Evolutionary conservation across 176 grass and related monocot genomes (phyloP), one percentile per base, ranked within the genome.

Genomic region (Rhynchospora breviuscula): DNA sequence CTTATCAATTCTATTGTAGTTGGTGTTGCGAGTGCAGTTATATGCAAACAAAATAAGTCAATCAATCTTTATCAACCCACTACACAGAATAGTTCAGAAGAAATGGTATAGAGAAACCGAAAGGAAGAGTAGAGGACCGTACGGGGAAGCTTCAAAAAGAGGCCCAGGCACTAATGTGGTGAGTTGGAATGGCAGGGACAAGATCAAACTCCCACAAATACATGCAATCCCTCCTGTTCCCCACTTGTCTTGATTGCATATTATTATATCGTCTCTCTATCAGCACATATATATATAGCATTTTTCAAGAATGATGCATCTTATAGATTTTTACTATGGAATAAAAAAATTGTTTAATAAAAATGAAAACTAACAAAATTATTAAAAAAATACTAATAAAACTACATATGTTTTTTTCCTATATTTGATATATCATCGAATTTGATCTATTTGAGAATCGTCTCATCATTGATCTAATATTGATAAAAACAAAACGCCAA

Each of bases 161-260:
- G 61, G 5, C 57, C 58, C 31, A 81, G 2, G 33, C 59, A 81
- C 43, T 59, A 21, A n/a, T 79, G 75, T 22, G 23, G 78, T 31
- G 80, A 82, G 61, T 82, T 63, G 80, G 62, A 82, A 51, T 51
- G 45, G 31, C 35, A 67, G 59, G 45, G 59, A 46, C 53, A 46
- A 64, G 15, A 65, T 52, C 6, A 74, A 9, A 8, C 7, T 65
- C 23, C 31, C 40, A 81, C 58, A 44, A 81, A 79, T 17, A 53
- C 23, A 78, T 51, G 46, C 48, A 78, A 78, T 21, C 19, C 57
- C 51, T 78, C 46, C 19, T 78, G 73, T 51, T 48, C 19, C 73
- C 47, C 48, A 51, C 45, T 18, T 8, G 31, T 13, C 7, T 45
- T 56, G n/a, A 53, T 52, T 78, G 46, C 22, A 78, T 3, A 57